A percentile compares a stretch with the other conserved stretches of the same genome.
phyloP scores from a whole-genome alignment of 1,284 basidiomycete genomes.

The Boletus semigastroideus region DNA sequence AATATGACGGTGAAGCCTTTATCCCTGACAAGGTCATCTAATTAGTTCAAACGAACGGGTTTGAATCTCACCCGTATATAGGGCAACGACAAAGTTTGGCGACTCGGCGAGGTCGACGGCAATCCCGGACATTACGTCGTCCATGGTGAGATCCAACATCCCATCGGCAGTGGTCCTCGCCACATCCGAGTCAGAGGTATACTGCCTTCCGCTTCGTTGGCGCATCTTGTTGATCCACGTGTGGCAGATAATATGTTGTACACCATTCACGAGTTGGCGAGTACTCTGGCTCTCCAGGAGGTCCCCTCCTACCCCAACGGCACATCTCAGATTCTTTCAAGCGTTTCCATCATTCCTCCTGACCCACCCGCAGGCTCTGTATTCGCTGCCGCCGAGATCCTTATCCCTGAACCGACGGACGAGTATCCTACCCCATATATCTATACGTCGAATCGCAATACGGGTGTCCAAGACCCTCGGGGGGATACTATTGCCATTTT shows the following conservation, averaged over 20 bases:
- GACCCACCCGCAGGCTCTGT: slow-evolving; percentile 46
- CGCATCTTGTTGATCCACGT: neutral
- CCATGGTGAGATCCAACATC: slow-evolving; percentile 62
- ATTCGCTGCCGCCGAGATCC: slow-evolving; percentile 59
- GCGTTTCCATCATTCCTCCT: slow-evolving; percentile 55
- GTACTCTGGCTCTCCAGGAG: slow-evolving; percentile 60
- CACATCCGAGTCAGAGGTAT: slow-evolving; percentile 19
- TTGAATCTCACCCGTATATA: slow-evolving; percentile 23
- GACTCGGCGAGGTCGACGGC: slow-evolving; percentile 42
- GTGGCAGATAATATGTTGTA: slow-evolving; percentile 54
- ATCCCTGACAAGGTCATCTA: slow-evolving; percentile 61
- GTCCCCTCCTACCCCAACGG: slow-evolving; percentile 52
- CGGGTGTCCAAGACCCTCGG: slow-evolving; percentile 43
- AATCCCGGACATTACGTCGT: slow-evolving; percentile 47
- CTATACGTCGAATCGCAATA: slow-evolving; percentile 71
- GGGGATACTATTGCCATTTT: slow-evolving; percentile 68
- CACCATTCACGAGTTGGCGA: slow-evolving; percentile 62
- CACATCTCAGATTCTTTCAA: slow-evolving; percentile 49
- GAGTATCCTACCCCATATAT: slow-evolving; percentile 54
- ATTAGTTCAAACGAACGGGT: neutral
- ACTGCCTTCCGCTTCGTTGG: neutral
- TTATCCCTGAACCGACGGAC: slow-evolving; percentile 49
- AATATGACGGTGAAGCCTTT: slow-evolving; percentile 54
- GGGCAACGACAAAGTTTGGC: slow-evolving; percentile 69
- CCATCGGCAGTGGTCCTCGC: slow-evolving; percentile 59